A percentile compares a stretch with the other conserved stretches of the same genome.
Conservation (phyloP, 768 basidiomycete species). For the Boletales sp. region DNA sequence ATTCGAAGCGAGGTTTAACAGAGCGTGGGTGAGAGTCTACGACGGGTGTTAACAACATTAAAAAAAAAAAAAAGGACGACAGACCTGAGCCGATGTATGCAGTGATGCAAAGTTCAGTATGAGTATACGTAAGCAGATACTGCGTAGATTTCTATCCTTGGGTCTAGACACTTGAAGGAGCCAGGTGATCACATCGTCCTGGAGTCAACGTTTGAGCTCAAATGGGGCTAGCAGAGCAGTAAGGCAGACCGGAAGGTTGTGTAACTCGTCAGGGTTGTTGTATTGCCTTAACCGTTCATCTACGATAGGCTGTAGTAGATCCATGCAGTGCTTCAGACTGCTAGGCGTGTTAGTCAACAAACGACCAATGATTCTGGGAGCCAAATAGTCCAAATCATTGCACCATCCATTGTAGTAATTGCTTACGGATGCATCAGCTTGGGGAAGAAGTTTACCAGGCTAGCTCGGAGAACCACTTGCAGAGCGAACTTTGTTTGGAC, state of each 20-base stretch:
- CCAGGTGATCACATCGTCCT: slow-evolving; percentile 42
- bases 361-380: slow-evolving; percentile 29
- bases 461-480: slow-evolving; percentile 30
- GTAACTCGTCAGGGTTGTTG: slow-evolving; percentile 16
- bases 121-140: slow-evolving; percentile 33
- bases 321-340: slow-evolving; percentile 29
- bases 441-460: slow-evolving; percentile 34
- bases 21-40: slow-evolving; percentile 35
- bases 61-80: slow-evolving; percentile 5
- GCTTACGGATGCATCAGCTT: slow-evolving; percentile 33
- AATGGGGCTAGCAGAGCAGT: not conserved
- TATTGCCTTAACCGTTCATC: slow-evolving; percentile 30
- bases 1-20: slow-evolving; percentile 38
- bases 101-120: slow-evolving; percentile 37
- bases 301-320: slow-evolving; percentile 29
- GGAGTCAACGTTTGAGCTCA: slow-evolving; percentile 2
- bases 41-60: not conserved
- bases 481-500: slow-evolving; percentile 34
- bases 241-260: slow-evolving; percentile 31
- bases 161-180: slow-evolving; percentile 33
- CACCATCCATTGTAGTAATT: slow-evolving; percentile 3
- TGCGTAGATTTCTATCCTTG: slow-evolving; percentile 25
- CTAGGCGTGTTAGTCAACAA: slow-evolving; percentile 31
- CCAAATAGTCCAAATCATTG: slow-evolving; percentile 11
- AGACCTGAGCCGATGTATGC: slow-evolving; percentile 33